Base-by-base conservation (phyloP, 2,329 filamentous ascomycete genomes). In the Pseudonectria buxi region DNA sequence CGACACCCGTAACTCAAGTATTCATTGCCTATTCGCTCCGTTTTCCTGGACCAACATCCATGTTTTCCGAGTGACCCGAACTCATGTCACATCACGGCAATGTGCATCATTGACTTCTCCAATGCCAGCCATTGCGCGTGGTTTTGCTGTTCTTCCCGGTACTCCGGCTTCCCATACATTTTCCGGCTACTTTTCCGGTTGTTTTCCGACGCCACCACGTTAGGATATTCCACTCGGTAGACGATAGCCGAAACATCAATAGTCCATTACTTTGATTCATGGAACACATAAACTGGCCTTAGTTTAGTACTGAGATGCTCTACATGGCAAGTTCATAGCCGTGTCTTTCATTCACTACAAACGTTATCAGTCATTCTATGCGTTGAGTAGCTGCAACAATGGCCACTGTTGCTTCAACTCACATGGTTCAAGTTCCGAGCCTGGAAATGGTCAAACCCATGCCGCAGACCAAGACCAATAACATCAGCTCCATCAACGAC, bases 401-500 rank as follows among this genome's bases (percentile, higher is more conserved):
- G 41, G 41, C 41, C 30, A 33, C 41, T 16, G 32, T 43, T 15
- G 35, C 35, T 30, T 25, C 36, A 22, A 32, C 27, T 15, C 22
- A 40, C 14, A 13, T 36, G 28, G 32, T 27, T 25, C 28, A 24
- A 11, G 29, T 24, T n/a, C 41, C 41, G 12, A 26, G 29, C 28
- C 25, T 39, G 30, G 30, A 35, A 22, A 30, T 29, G 10, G n/a
- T 35, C 16, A 31, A 37, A 6, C 26, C 25, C 12, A 16, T 31
- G n/a, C 14, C 26, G 6, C 14, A 22, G 10, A 24, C 31, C n/a
- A 30, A 31, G 14, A 32, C 36, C 2, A 24, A 42, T 14, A 37
- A 46, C 30, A 46, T 46, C 27, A 47, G 42, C 22, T 37, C 39
- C 25, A 48, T 50, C 35, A 48, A 48, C 30, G 47, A 50, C 28